Base-by-base conservation (phyloP, 2,329 filamentous ascomycete genomes). In the Zopfia rhizophila region DNA sequence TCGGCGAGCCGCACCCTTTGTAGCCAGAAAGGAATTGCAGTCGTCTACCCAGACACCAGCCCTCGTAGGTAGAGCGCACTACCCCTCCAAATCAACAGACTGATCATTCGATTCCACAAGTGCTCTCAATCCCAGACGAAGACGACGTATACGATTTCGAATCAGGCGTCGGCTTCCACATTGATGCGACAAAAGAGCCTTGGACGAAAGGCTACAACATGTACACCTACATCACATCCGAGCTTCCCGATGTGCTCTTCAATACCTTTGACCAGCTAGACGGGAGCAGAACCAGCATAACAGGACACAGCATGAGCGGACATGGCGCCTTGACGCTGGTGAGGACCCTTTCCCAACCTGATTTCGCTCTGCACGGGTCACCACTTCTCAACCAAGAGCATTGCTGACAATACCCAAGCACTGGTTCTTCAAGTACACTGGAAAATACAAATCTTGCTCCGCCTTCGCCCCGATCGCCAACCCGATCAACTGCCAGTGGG, bases 271-370 rank as follows among this genome's bases (percentile, higher is more conserved):
- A 80, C 14, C 78, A 82, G 62, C 76, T 97, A 18, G 91, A 96
- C 69, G 58, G 70, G 0, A 69, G 60, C 11, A 80, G 87, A 12
- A 84, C 96, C 37, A 87, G 85, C 68, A 91, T 97, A 62, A 89
- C 88, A n/a, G 92, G 92, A 3, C 92, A 96, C 76, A 90, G 86
- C 58, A 97, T 97, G 92, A 92, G 92, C 60, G 92, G 92, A 0
- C 92, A 97, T 73, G 92, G 92, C 51, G 92, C 92, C 22, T 76
- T 97, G 58, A 95, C 91, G 21, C 76, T 96, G 57, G 78, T 82
- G 68, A 13, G 13, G 48, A n/a, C n/a, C n/a, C n/a, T n/a, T n/a
- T n/a, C n/a, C n/a, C n/a, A n/a, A n/a, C n/a, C n/a, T n/a, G n/a
- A n/a, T n/a, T n/a, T n/a, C n/a, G n/a, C n/a, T n/a, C n/a, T n/a